Percentiles rank a stretch among this genome's conserved stretches.
Evolutionary conservation across 257 asterid genomes (phyloP).

Genomic region (Marsdenia floribunda): DNA sequence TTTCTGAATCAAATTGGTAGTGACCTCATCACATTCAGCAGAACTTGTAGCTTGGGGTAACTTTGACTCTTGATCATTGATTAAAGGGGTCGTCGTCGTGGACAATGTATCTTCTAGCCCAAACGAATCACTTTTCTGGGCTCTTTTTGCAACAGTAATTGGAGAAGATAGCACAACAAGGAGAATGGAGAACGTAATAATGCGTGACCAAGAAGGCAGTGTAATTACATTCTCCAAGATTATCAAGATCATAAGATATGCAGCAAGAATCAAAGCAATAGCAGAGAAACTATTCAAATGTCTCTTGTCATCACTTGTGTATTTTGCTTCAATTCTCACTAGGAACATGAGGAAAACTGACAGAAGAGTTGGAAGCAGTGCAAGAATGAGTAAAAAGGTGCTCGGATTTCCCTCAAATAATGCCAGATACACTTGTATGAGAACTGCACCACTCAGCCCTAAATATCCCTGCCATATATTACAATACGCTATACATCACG

Average conservation of each 20-base stretch:
- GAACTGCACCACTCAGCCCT: slow-evolving; percentile 89
- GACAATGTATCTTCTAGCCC: slow-evolving; percentile 19
- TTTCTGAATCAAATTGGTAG: slow-evolving; percentile 10
- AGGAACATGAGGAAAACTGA: slow-evolving; percentile 63
- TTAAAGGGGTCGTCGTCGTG: slow-evolving; percentile 32
- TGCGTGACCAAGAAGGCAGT: slow-evolving; percentile 42
- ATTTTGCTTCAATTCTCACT: slow-evolving; percentile 43
- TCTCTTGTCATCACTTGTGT: slow-evolving; percentile 35
- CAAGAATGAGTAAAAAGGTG: slow-evolving; percentile 69
- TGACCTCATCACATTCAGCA: slow-evolving; percentile 7
- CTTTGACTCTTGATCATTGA: slow-evolving; percentile 20
- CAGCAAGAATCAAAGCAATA: slow-evolving; percentile 52
- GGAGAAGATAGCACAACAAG: slow-evolving; percentile 58
- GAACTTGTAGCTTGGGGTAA: slow-evolving; percentile 10
- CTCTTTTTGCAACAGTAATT: slow-evolving; percentile 37
- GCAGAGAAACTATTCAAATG: slow-evolving; percentile 58
- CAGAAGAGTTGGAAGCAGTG: slow-evolving; percentile 56
- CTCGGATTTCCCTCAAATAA: slow-evolving; percentile 63
- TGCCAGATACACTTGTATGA: slow-evolving; percentile 69
- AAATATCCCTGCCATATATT: slow-evolving; percentile 61
- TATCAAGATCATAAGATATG: slow-evolving; percentile 60
- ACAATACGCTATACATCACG: background rate
- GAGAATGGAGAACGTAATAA: slow-evolving; percentile 44
- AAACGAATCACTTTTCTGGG: slow-evolving; percentile 21
- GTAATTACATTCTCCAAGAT: slow-evolving; percentile 38